A percentile compares a stretch with the other conserved stretches of the same genome.
Evolutionary conservation across 2,329 filamentous ascomycete species (phyloP).

Genomic region (Monosporascus sp.): DNA sequence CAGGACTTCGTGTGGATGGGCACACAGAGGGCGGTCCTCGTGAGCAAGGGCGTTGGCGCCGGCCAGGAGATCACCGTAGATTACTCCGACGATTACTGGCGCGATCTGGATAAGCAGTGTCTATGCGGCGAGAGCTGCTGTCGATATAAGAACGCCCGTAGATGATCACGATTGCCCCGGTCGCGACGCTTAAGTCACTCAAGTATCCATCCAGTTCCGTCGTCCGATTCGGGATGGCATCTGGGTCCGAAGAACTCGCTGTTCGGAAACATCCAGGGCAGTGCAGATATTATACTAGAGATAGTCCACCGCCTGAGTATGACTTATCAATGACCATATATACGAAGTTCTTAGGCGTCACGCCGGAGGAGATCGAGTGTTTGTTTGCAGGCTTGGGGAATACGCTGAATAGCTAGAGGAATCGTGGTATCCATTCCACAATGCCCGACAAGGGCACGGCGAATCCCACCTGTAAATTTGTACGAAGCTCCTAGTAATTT

Average conservation of each 20-base stretch:
- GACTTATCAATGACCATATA: constrained; percentile 19
- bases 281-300: constrained; percentile 29
- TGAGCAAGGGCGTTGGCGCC: constrained; percentile 48
- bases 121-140: constrained; percentile 49
- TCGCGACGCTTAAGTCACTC: no score
- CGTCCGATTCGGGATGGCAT: no score
- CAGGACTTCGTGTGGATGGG: constrained; percentile 53
- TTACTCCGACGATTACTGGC: constrained; percentile 54
- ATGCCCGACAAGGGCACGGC: constrained; percentile 20
- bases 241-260: no score
- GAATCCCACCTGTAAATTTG: no score
- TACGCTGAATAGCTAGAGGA: constrained; percentile 18
- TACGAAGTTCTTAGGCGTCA: constrained; percentile 26
- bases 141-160: constrained; percentile 27
- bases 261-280: no score
- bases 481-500: no score
- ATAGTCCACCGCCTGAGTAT: constrained; percentile 25
- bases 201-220: no score
- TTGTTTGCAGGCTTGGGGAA: constrained; percentile 24
- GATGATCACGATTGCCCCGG: no score
- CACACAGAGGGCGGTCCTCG: constrained; percentile 48
- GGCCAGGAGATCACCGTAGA: constrained; percentile 53
- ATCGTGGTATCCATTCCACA: constrained; percentile 28
- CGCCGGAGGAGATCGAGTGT: constrained; percentile 24
- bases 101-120: constrained; percentile 48